phyloP scores from a whole-genome alignment of 192 early-diverging fungal species.

The Entomortierella chlamydospora region DNA sequence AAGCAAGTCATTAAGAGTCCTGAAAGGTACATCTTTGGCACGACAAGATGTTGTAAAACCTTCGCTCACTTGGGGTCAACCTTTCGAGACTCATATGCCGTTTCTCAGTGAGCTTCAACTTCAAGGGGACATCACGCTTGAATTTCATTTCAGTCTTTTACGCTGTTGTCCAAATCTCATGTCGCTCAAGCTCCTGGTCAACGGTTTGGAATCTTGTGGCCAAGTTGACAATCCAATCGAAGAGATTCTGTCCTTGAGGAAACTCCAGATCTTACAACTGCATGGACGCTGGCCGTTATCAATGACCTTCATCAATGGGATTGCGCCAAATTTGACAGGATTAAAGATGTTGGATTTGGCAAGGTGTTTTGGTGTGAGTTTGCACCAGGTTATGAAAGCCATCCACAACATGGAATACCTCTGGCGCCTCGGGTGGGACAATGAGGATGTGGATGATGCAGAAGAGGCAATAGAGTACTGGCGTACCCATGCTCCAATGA shows the following conservation, averaged over 20 bases:
- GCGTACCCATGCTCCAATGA: constrained; percentile 8
- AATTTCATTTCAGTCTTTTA: constrained; percentile 26
- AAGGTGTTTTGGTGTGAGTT: constrained; percentile 27
- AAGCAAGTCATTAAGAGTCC: constrained; percentile 14
- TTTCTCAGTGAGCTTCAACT: constrained; percentile 38
- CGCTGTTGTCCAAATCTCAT: constrained; percentile 23
- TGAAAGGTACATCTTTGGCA: constrained; percentile 36
- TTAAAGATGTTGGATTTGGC: constrained; percentile 47
- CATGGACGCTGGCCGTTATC: constrained; percentile 31
- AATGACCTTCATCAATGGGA: constrained; percentile 9
- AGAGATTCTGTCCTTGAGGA: constrained; percentile 16
- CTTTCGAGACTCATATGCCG: constrained; percentile 19
- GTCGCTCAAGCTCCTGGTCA: constrained; percentile 28
- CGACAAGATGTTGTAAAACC: constrained; percentile 7
- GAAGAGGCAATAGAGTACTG: constrained; percentile 8
- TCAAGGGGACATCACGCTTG: constrained; percentile 45
- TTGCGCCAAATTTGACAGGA: constrained; percentile 5
- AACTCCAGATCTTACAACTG: constrained; percentile 35
- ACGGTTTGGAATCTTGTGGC: constrained; percentile 31
- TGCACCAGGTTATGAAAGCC: constrained; percentile 21
- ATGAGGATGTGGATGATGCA: constrained; percentile 5
- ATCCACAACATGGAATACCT: constrained; percentile 24
- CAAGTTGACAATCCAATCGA: constrained; percentile 22
- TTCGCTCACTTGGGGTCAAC: constrained; percentile 20
- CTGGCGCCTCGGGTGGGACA: constrained; percentile 41